phyloP scores from a whole-genome alignment of 2,329 filamentous ascomycete species.

The Cladosporium halotolerans region DNA sequence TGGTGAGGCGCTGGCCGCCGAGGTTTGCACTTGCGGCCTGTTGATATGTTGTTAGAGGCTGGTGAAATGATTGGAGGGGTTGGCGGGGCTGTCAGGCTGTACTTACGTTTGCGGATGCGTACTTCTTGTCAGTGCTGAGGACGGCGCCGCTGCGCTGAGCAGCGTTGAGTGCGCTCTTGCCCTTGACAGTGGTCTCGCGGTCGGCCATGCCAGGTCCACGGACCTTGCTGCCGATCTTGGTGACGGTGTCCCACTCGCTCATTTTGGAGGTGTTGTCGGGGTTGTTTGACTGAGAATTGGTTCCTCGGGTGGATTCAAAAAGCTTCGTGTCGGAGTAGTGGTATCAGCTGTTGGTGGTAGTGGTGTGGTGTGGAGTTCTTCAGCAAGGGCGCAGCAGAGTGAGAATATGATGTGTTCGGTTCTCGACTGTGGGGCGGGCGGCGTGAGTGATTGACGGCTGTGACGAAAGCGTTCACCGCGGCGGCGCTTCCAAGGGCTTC shows the following conservation, averaged over 20 bases:
- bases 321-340: background rate
- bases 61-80: slow-evolving; percentile 19
- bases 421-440: background rate
- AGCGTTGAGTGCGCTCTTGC: slow-evolving; percentile 79
- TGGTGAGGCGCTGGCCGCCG: slow-evolving; percentile 93
- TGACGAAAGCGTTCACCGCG: slow-evolving; percentile 8
- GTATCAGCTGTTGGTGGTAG: background rate
- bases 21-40: slow-evolving; percentile 28
- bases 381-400: background rate
- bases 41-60: slow-evolving; percentile 19
- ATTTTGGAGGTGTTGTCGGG: slow-evolving; percentile 19
- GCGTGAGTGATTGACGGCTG: background rate
- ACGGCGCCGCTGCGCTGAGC: slow-evolving; percentile 73
- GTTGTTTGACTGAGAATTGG: background rate
- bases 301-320: background rate
- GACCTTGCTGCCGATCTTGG: slow-evolving; percentile 88
- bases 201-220: slow-evolving; percentile 57
- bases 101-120: slow-evolving; percentile 71
- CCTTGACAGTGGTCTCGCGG: slow-evolving; percentile 84
- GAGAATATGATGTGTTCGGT: slow-evolving; percentile 12
- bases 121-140: slow-evolving; percentile 90
- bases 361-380: background rate
- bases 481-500: too few relatives aligned
- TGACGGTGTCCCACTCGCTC: slow-evolving; percentile 79
- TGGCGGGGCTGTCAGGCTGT: background rate